Base-by-base conservation (phyloP, 1,284 basidiomycete genomes). In the Trichosporon inkin region DNA sequence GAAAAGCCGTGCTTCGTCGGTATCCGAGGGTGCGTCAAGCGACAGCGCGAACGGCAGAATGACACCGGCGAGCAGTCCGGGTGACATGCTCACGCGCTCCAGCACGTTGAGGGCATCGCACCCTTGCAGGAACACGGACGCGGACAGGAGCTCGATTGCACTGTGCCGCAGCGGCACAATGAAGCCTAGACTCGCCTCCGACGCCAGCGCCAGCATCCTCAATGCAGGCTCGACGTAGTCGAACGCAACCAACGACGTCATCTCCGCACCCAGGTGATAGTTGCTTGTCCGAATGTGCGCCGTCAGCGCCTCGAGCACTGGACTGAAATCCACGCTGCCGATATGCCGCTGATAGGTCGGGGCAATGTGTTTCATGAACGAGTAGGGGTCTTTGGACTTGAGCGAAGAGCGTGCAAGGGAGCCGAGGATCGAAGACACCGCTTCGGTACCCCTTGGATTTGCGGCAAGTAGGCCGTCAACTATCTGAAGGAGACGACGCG, bases 31-130 rank as follows among this genome's bases (percentile, higher is more conserved):
- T 0, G 82, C 83, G 67, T 84, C 83, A 64, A 89, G 75, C 3
- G 78, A 72, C 36, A 88, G 67, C 10, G 82, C 80, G 11, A 91
- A 79, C 6, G 88, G 88, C 2, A 90, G 76, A 3, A 90, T 76
- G 13, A 75, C 56, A 0, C 37, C 88, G 69, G 17, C 84, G 80
- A 53, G 82, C 76, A 86, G 84, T 37, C 83, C 82, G 54, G 86
- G 82, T 0, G 84, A 83, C 0, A 84, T 81, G 0, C 75, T 68
- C 22, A 81, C 81, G 56, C 81, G 82, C 69, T 86, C 85, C 17
- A 91, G 65, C 56, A 85, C 81, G 1, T 75, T 75, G 19, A 88
- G 75, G 4, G 87, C 79, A 65, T 88, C 85, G 1, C 80, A 54
- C 0, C 57, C 57, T 4, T 32, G 41, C 13, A 89, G 78, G 51